phyloP scores from a whole-genome alignment of 2,329 filamentous ascomycete species.

The Pochonia chlamydosporia region DNA sequence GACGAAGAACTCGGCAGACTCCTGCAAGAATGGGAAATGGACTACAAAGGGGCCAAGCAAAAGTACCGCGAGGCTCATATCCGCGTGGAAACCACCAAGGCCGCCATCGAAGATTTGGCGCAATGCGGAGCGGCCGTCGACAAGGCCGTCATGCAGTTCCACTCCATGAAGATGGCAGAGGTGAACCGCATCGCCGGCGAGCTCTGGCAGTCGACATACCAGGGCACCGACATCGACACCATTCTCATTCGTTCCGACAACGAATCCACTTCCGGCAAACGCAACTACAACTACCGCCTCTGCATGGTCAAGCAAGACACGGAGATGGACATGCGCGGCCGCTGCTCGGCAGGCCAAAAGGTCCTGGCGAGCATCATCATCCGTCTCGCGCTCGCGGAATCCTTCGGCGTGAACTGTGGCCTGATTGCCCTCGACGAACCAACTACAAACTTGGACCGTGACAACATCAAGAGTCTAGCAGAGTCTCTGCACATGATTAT shows the following conservation, averaged over 20 bases:
- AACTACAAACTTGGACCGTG: conserved; percentile 90
- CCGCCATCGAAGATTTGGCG: conserved; percentile 82
- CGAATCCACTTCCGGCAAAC: conserved; percentile 66
- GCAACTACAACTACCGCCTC: conserved; percentile 93
- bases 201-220: conserved; percentile 95
- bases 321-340: conserved; percentile 99
- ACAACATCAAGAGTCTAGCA: conserved; percentile 90
- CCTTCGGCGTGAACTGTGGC: conserved; percentile 92
- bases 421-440: conserved; percentile 96
- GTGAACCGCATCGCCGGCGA: conserved; percentile 93
- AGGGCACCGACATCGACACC: conserved; percentile 94
- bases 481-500: conserved; percentile 85
- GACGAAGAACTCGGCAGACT: conserved; percentile 71
- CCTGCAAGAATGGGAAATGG: conserved; percentile 73
- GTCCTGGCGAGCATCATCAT: conserved; percentile 97
- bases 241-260: conserved; percentile 92
- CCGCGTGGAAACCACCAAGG: conserved; percentile 85
- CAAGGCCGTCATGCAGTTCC: conserved; percentile 96
- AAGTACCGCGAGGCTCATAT: conserved; percentile 86
- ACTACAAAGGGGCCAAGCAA: conserved; percentile 75
- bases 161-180: conserved; percentile 95
- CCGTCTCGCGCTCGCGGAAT: conserved; percentile 89
- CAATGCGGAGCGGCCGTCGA: conserved; percentile 81
- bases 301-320: conserved; percentile 97
- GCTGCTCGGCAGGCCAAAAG: conserved; percentile 94